Conservation (phyloP, 2,329 filamentous ascomycete genomes). For the Fusarium sp. region DNA sequence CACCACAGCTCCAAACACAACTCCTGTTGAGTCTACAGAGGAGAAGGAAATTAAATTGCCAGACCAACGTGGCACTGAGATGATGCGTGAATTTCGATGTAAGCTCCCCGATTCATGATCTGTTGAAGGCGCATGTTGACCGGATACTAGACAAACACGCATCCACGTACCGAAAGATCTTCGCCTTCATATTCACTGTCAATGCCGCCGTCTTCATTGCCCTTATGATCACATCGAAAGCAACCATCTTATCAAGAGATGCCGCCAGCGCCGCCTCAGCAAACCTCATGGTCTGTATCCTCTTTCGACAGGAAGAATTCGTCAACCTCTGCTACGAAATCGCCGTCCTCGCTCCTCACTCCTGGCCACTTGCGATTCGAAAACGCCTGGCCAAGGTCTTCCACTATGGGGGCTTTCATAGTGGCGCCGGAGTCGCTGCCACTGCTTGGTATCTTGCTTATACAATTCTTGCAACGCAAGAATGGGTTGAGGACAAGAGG, state of each 20-base stretch:
- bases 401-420: conserved; percentile 19
- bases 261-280: conserved; percentile 18
- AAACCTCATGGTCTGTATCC: conserved; percentile 23
- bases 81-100: neutral
- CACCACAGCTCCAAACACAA: neutral
- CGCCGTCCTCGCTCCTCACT: conserved; percentile 8
- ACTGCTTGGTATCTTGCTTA: conserved; percentile 10
- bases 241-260: neutral
- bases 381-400: conserved; percentile 10
- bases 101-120: fast-evolving
- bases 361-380: neutral
- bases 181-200: neutral
- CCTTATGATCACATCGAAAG: neutral
- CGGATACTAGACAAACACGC: neutral
- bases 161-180: conserved; percentile 7
- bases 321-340: conserved; percentile 20
- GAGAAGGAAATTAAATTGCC: neutral
- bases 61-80: neutral
- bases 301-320: conserved; percentile 16
- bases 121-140: fast-evolving
- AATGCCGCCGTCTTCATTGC: neutral
- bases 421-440: conserved; percentile 15
- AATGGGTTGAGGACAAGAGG: neutral
- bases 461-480: conserved; percentile 6
- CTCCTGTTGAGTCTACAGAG: fast-evolving